Evolutionary conservation across 2,329 filamentous ascomycete species (phyloP), one percentile per base, ranked within the genome.

Genomic region (Dactylellina haptotyla): DNA sequence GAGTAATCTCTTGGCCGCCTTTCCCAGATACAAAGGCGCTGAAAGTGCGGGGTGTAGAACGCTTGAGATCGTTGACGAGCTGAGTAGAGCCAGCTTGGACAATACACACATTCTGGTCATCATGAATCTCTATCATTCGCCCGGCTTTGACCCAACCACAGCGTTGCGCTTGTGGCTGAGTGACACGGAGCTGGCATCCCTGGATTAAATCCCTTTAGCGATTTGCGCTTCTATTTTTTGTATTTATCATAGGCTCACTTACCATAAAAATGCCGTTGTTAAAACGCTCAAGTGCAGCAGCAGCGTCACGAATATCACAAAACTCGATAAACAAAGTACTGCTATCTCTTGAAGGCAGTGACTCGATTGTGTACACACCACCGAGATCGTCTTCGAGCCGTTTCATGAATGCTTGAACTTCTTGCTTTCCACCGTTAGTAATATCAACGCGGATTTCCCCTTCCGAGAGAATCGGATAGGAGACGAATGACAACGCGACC

Each of bases 51-150:
- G 43, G 18, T 12, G 16, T 4, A 12, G 84, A 83, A n/a, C 81
- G 79, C 51, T 81, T 80, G 23, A 81, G 78, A 72, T 83, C 82
- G 34, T 84, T 82, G 39, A 81, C 78, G 69, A 84, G 83, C 74
- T 83, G 82, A 58, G 81, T 81, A 43, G 62, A 57, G 1, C 58
- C 58, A 30, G 53, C 84, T 16, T 84, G 82, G 76, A 89, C 89
- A n/a, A 84, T 83, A 64, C 82, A 81, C 51, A 87, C 83, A 73
- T 89, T 87, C 3, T 89, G 87, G 23, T 87, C 84, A 66, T 89
- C 89, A 77, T 88, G 86, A 71, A 75, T 72, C 10, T 76, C 71
- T 16, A 75, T 58, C 43, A 77, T 75, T 34, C 76, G 76, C 10
- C 70, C 61, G 28, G 78, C 75, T 46, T 75, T 76, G 9, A 77